phyloP scores from a whole-genome alignment of 345 rosid species.

The Eutrema heterophyllum region DNA sequence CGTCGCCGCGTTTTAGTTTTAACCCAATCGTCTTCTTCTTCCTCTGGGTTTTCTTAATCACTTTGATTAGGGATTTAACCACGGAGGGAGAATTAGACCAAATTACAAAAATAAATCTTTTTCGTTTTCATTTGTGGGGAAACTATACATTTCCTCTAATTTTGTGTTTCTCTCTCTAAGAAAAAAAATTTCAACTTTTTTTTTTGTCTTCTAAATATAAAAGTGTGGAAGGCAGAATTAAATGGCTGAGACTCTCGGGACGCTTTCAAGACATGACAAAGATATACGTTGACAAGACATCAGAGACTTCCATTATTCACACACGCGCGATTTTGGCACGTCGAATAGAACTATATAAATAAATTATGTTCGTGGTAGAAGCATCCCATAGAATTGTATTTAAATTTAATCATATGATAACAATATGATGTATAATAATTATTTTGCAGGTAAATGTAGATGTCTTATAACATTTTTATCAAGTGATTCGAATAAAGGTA shows the following conservation, averaged over 20 bases:
- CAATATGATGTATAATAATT: neutral
- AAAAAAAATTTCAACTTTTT: neutral
- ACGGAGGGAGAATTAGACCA: neutral
- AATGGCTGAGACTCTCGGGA: no score
- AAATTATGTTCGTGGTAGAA: no score
- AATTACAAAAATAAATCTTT: neutral
- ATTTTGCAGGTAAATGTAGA: neutral
- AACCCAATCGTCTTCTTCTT: neutral
- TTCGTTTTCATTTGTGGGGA: neutral
- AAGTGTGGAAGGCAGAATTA: conserved; percentile 2
- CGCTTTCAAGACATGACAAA: conserved; percentile 4
- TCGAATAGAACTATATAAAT: neutral
- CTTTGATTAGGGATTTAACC: neutral
- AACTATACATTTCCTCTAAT: neutral
- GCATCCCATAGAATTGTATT: no score
- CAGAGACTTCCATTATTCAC: neutral
- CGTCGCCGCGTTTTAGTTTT: neutral
- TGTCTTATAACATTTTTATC: neutral
- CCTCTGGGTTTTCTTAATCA: neutral
- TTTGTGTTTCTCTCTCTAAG: neutral
- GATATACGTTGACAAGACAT: conserved; percentile 5
- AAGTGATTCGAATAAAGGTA: neutral
- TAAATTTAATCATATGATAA: neutral
- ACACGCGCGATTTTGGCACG: conserved; percentile 5
- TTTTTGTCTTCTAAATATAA: neutral